Evolutionary conservation across 352 stramenopile species (phyloP), one percentile per base, ranked within the genome.

Genomic region (Aphanomyces invadans): DNA sequence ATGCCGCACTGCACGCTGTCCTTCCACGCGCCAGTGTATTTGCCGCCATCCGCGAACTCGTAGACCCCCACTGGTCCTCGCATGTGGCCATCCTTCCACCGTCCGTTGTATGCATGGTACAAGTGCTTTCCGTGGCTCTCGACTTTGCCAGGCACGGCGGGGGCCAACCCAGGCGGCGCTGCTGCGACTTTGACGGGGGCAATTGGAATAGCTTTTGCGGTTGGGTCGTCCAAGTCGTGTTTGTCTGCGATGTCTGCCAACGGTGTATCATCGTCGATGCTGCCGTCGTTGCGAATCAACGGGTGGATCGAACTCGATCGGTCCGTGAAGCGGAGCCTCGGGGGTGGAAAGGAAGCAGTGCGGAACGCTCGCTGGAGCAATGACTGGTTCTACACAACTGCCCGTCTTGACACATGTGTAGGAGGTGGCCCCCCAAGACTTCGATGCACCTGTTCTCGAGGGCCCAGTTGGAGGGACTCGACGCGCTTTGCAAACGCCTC

Each of bases 81-180:
- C 80, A 90, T 90, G 70, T 87, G 74, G 25, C 81, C 81, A 23
- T 75, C 54, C 65, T 83, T 86, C 81, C 81, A 90, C 26, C 76
- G 77, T 3, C 81, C 81, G 9, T 79, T 83, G 71, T 89, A 90
- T 21, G 70, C 80, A 65, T 86, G 80, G 68, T 82, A 90, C 0
- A 28, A 28, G 64, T 90, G 81, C 38, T 86, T 87, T 3, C 80
- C 80, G 31, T 80, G 78, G 39, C 78, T 88, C 65, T 89, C 80
- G 31, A 87, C 76, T 49, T 80, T 74, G 0, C 80, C 81, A 38
- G 73, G 74, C 9, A 90, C 80, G 48, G 78, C 72, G 3, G 78
- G 80, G 1, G 81, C 81, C 21, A 90, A 71, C 15, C 81, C 81
- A 10, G 81, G 81, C 11, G 81, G 81, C 2, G 74, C 74, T 11